Evolutionary conservation across 768 basidiomycete species (phyloP), one percentile per base, ranked within the genome.

Genomic region (Boletus rex-veris): DNA sequence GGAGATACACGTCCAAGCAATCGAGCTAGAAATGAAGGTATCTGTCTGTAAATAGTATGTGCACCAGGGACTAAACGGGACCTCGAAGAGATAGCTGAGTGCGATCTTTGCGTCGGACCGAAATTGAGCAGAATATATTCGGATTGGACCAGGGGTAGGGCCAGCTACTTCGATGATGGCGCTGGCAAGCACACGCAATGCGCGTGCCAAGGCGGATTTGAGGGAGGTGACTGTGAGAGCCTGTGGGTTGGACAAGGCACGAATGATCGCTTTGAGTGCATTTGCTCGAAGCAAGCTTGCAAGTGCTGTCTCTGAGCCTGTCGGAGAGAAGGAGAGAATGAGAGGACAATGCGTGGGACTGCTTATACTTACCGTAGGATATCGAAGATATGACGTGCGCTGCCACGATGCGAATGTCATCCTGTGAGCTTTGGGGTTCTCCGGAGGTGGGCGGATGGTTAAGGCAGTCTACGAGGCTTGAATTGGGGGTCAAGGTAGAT

Each of bases 341-440:
- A 55, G 48, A 5, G 16, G 30, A 16, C 12, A 2, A 18, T 26
- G n/a, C 9, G 38, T 45, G 46, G 38, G 42, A 46, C 12, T 5
- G 26, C 43, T 36, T 21, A 30, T n/a, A 3, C 48, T 8, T 19
- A 83, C 87, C 88, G 57, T 88, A 86, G 0, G 88, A 79, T 12
- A 92, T 74, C 0, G 90, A 91, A 0, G 87, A 79, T 15, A 91
- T 74, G 36, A 91, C 77, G 59, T 90, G 85, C 0, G 88, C 86
- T 0, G 90, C 85, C 63, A 91, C 88, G 45, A 83, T 77, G 10
- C 86, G 78, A 33, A 87, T 70, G 8, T 82, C 80, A 12, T 80
- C 78, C 36, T 74, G 71, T 0, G 74, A 75, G 33, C 66, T 66
- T 61, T 74, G 63, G 2, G 75, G 58, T 40, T 73, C 71, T 42